Evolutionary conservation across 768 basidiomycete genomes (phyloP), one percentile per base, ranked within the genome.

Genomic region (Lyophyllum shimeji): DNA sequence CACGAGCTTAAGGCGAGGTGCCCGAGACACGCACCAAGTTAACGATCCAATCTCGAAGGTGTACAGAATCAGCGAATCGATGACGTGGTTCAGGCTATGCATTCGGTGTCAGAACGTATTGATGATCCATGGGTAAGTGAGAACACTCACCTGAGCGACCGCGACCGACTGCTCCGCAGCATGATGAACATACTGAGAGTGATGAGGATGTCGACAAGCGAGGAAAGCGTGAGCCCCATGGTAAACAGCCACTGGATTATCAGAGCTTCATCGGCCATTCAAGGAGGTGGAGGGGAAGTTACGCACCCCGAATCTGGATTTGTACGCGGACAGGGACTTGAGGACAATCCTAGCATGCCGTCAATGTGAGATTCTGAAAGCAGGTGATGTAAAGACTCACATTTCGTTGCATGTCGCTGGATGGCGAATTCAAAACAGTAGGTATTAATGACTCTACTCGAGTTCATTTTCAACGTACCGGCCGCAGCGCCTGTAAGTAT

Each of bases 11-110:
- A 2, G 7, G 2, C 17, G 17, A 20, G 8, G 1, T 33, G 15
- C 8, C 25, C 17, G 18, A 7, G 23, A n/a, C 24, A 52, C 64
- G 11, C 33, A 69, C 70, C 75, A 73, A 4, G 76, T 78, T 39
- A 78, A 63, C 23, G 69, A 65, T 50, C 77, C 77, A 20, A 72
- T 72, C 58, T 78, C 77, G 29, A 78, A 71, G 2, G 76, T 74
- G 51, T 78, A 78, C 11, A 77, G 55, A 21, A 78, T 74, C 24
- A 78, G 70, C 0, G 69, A 59, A 46, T 75, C 65, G 48, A 78
- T 70, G 25, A 78, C 55, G 1, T 68, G 68, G 52, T 77, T 69
- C 51, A 77, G 53, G 37, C 75, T 76, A 34, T 46, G 1, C 27
- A 24, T 42, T 4, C 2, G 15, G 29, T 9, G 18, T 29, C 25